Evolutionary conservation across 805 yeast species (phyloP).

Genomic region (Yarrowia deformans): DNA sequence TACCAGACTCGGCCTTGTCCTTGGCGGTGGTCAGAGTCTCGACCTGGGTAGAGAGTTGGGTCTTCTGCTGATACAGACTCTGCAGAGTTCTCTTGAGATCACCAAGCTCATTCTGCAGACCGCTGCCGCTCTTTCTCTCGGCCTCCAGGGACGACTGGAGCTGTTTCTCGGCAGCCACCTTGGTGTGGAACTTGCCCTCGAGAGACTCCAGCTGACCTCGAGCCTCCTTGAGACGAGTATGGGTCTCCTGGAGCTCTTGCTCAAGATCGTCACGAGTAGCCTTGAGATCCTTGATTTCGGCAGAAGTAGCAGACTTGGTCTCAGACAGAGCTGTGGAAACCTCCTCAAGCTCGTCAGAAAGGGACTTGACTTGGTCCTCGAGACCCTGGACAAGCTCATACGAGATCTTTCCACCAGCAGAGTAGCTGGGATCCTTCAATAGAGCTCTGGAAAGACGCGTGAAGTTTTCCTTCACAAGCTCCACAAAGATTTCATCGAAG

Average conservation of each 20-base stretch:
- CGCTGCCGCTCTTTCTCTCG: slow-evolving; percentile 35
- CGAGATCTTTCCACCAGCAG: slow-evolving; percentile 71
- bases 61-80: slow-evolving; percentile 44
- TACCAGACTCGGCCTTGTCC: slow-evolving; percentile 79
- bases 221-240: slow-evolving; percentile 47
- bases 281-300: slow-evolving; percentile 47
- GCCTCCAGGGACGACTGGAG: slow-evolving; percentile 15
- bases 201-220: slow-evolving; percentile 37
- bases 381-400: slow-evolving; percentile 61
- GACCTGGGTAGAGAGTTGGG: slow-evolving; percentile 51
- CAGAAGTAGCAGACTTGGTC: slow-evolving; percentile 44
- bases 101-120: slow-evolving; percentile 43
- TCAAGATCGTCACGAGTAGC: slow-evolving; percentile 49
- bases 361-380: slow-evolving; percentile 45
- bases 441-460: slow-evolving; percentile 72
- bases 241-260: slow-evolving; percentile 50
- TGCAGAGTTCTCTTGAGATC: slow-evolving; percentile 43
- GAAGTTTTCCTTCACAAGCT: slow-evolving; percentile 71
- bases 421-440: slow-evolving; percentile 73
- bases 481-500: slow-evolving; percentile 69
- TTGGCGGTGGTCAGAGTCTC: slow-evolving; percentile 55
- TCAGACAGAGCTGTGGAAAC: slow-evolving; percentile 46
- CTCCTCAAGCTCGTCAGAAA: slow-evolving; percentile 43
- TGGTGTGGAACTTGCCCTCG: slow-evolving; percentile 39
- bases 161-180: slow-evolving; percentile 30